phyloP scores from a whole-genome alignment of 768 basidiomycete species.

The Tricholoma sp. region DNA sequence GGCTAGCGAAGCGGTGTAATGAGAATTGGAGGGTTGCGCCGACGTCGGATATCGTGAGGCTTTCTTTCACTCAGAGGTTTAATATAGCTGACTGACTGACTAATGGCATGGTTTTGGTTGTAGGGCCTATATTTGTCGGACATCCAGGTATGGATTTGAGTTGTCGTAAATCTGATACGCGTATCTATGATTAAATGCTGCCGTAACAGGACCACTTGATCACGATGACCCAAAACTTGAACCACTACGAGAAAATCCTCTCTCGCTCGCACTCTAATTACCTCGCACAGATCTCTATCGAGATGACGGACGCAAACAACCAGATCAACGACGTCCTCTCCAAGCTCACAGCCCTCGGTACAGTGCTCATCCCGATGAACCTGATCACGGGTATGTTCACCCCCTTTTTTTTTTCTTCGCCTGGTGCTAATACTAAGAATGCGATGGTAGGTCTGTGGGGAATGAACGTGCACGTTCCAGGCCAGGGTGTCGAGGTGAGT shows the following conservation, averaged over 20 bases:
- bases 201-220: slow-evolving; percentile 79
- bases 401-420: background rate
- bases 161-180: background rate
- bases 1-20: slow-evolving; percentile 95
- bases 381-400: slow-evolving; percentile 72
- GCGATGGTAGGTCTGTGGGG: slow-evolving; percentile 77
- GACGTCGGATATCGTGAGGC: slow-evolving; percentile 84
- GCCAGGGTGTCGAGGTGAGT: slow-evolving; percentile 54
- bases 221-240: slow-evolving; percentile 99
- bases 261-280: slow-evolving; percentile 99
- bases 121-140: slow-evolving; percentile 94
- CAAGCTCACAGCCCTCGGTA: slow-evolving; percentile 96
- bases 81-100: background rate
- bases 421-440: background rate
- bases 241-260: slow-evolving; percentile 99
- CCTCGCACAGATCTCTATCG: slow-evolving; percentile 98
- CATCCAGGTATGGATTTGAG: slow-evolving; percentile 57
- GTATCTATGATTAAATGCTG: background rate
- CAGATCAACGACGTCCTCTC: slow-evolving; percentile 99
- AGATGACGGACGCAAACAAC: slow-evolving; percentile 99
- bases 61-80: background rate
- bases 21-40: slow-evolving; percentile 99
- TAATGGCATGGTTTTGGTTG: background rate
- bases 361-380: slow-evolving; percentile 96
- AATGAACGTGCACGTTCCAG: slow-evolving; percentile 98